Percentiles rank a stretch among this genome's conserved stretches.
Conservation (phyloP, 23 red algal genomes). For the Gracilariopsis chorda region DNA sequence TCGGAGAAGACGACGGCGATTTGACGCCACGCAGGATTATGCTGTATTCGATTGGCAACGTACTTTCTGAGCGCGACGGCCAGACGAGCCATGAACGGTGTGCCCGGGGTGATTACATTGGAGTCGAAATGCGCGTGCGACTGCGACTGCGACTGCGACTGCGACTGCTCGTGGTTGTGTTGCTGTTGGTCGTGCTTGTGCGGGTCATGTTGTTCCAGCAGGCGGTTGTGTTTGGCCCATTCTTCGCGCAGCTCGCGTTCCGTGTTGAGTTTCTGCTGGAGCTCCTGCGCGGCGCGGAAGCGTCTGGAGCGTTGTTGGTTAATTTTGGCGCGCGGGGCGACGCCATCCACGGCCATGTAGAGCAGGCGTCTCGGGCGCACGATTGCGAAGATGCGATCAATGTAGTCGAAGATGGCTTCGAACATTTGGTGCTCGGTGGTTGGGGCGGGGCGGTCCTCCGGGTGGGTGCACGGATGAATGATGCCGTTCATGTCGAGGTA, state of each 20-base stretch:
- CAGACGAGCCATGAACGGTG: constrained; percentile 92
- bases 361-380: constrained; percentile 88
- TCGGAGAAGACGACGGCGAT: constrained; percentile 81
- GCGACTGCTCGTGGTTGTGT: not conserved
- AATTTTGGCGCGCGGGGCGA: constrained; percentile 98
- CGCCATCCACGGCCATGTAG: constrained; percentile 95
- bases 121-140: constrained; percentile 72
- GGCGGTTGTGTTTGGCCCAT: constrained; percentile 38
- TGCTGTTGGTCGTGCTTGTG: not conserved
- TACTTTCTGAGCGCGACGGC: constrained; percentile 60
- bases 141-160: not conserved
- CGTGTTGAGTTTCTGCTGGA: constrained; percentile 50
- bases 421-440: constrained; percentile 84
- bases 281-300: constrained; percentile 90
- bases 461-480: constrained; percentile 94
- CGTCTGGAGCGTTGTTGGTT: constrained; percentile 97
- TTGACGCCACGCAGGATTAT: constrained; percentile 36
- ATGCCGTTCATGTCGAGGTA: constrained; percentile 99
- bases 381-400: constrained; percentile 89
- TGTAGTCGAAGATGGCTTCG: constrained; percentile 82
- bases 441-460: constrained; percentile 72
- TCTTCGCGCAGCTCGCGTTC: constrained; percentile 53
- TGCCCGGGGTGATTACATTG: constrained; percentile 98
- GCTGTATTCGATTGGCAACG: constrained; percentile 57
- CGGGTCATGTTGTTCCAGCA: not conserved